Conservation (phyloP, 345 rosid species). For the Euphorbia lathyris region DNA sequence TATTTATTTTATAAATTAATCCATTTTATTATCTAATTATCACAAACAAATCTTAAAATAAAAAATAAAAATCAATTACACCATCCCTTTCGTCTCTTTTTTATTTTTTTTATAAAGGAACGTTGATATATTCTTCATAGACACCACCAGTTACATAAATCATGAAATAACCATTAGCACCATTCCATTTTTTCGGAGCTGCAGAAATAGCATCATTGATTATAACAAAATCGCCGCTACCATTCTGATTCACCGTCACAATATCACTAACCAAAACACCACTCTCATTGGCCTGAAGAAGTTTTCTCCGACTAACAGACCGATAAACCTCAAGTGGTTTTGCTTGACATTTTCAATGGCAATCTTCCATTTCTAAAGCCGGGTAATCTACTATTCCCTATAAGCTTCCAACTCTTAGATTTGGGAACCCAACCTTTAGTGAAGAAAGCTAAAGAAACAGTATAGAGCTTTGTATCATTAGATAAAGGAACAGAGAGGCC, state of each 20-base stretch:
- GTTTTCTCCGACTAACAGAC: conserved; percentile 52
- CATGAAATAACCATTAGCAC: conserved; percentile 63
- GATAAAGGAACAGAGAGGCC: conserved; percentile 51
- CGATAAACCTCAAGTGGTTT: conserved; percentile 49
- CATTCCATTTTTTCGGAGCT: conserved; percentile 70
- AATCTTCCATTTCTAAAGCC: conserved; percentile 47
- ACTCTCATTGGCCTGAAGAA: conserved; percentile 33
- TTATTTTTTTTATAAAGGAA: too few species aligned
- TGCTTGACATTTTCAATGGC: conserved; percentile 52
- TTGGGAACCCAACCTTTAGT: conserved; percentile 75
- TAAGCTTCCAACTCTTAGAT: conserved; percentile 33
- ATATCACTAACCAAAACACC: conserved; percentile 47
- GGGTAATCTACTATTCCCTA: conserved; percentile 28
- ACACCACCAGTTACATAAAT: conserved; percentile 63
- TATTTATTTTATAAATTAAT: too few species aligned
- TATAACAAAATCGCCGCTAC: conserved; percentile 68
- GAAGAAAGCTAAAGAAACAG: conserved; percentile 70
- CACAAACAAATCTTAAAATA: too few species aligned
- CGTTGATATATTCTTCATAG: conserved; percentile 68
- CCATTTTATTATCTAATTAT: too few species aligned
- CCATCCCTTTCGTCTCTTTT: too few species aligned
- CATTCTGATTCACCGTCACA: conserved; percentile 66
- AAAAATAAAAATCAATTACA: too few species aligned
- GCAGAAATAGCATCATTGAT: conserved; percentile 63
- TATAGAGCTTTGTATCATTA: conserved; percentile 69